Evolutionary conservation across 192 early-diverging fungal species (phyloP), one percentile per base, ranked within the genome.

Genomic region (Cladochytrium replicatum): DNA sequence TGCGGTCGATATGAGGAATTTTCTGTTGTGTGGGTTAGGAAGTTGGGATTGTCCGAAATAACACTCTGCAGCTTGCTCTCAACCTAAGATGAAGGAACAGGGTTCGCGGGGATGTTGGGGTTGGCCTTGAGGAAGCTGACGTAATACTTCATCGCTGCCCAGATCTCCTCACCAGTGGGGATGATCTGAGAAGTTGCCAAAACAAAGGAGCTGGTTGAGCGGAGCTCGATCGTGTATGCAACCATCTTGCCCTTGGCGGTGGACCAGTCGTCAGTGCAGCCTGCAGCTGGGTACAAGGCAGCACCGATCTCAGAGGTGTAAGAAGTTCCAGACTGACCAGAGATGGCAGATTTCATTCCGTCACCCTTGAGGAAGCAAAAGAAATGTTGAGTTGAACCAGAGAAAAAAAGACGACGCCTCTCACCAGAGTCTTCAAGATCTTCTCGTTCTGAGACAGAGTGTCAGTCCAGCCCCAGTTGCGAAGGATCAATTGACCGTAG

Each of bases 211-310:
- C n/a, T n/a, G n/a, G n/a, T 64, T 4, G 54, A 49, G 7, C 55
- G 23, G 3, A 64, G 43, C 42, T 64, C 62, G 23, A 64, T 64
- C 0, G 53, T 58, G 19, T n/a, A n/a, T n/a, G n/a, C n/a, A 48
- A 55, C 2, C 54, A 56, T 56, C 11, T 50, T 50, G 11, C 26
- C 13, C 34, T 55, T 56, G 6, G 15, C 54, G 6, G 15, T 46
- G 23, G 24, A 15, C 55, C 53, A 56, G 27, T 56, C 54, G 34
- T 56, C 54, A 9, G 49, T 43, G 52, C 55, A 44, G 19, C 54
- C 54, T 24, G 47, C 44, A 15, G 54, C 54, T 24, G 54, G 54
- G 50, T 56, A 56, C 40, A 56, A 15, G n/a, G n/a, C 13, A 0
- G 53, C 54, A 0, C 15, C 46, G 17, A 21, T 24, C 39, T 56